Evolutionary conservation across 495 filamentous ascomycete genomes (phyloP).

Genomic region (Staphylotrichum tortipilum): DNA sequence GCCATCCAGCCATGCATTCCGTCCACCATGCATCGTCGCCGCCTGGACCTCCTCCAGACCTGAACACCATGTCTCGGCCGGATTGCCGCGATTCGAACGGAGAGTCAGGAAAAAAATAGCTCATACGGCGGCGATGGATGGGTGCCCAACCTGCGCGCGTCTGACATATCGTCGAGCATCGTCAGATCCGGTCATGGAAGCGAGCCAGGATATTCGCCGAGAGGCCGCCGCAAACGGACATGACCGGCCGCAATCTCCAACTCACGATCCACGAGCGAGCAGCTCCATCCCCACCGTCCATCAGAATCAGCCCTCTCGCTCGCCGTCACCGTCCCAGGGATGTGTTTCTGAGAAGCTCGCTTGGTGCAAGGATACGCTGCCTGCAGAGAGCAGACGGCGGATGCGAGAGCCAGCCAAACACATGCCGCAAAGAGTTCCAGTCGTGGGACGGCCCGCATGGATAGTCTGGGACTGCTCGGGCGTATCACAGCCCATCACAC

Average conservation of each 20-base stretch:
- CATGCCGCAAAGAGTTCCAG: background rate
- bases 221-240: background rate
- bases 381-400: background rate
- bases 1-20: too few relatives aligned
- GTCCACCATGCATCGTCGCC: too few relatives aligned
- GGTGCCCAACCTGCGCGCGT: background rate
- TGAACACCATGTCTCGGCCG: conserved; percentile 1
- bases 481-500: conserved; percentile 1
- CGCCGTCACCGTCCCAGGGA: too few relatives aligned
- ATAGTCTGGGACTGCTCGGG: background rate
- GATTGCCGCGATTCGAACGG: background rate
- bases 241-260: too few relatives aligned
- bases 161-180: background rate
- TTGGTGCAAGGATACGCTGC: conserved; percentile 2
- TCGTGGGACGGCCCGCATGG: conserved; percentile 8
- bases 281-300: too few relatives aligned
- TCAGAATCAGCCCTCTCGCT: too few relatives aligned
- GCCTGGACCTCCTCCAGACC: background rate
- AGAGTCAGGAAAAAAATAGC: conserved; percentile 8
- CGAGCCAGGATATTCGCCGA: background rate
- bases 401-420: background rate
- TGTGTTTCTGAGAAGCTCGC: background rate
- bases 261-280: too few relatives aligned
- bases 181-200: background rate
- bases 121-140: conserved; percentile 4